phyloP scores from a whole-genome alignment of 352 stramenopile species.

The Phytophthora crassamura region DNA sequence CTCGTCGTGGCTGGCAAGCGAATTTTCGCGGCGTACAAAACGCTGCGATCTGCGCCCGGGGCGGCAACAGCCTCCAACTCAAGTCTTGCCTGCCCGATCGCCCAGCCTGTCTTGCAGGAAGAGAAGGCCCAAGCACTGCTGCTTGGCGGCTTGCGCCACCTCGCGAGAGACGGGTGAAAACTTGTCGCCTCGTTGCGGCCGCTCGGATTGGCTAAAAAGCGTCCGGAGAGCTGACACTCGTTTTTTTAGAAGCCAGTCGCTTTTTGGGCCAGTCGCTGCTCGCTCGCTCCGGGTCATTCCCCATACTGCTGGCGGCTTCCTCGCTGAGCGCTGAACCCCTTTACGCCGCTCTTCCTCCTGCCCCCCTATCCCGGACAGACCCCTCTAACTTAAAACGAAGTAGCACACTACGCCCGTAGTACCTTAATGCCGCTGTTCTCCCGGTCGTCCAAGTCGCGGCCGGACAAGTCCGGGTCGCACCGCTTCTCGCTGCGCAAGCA shows the following conservation, averaged over 20 bases:
- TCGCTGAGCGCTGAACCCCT: constrained; percentile 2
- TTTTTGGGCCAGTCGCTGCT: constrained; percentile 3
- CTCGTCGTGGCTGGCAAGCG: constrained; percentile 6
- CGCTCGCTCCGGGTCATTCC: constrained; percentile 33
- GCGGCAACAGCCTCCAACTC: not conserved
- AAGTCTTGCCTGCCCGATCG: not conserved
- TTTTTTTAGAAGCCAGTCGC: constrained; percentile 43
- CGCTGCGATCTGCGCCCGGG: not conserved
- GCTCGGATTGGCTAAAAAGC: constrained; percentile 31
- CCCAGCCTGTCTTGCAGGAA: constrained; percentile 3
- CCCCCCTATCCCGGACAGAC: not conserved
- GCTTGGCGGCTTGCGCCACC: no score
- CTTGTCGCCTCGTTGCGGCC: constrained; percentile 22
- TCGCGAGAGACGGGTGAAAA: not conserved
- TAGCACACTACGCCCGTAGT: constrained; percentile 18
- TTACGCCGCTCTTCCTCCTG: not conserved
- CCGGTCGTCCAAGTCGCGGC: constrained; percentile 44
- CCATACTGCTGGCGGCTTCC: constrained; percentile 29
- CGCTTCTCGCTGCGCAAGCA: constrained; percentile 80
- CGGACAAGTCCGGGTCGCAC: constrained; percentile 53
- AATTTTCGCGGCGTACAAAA: constrained; percentile 22
- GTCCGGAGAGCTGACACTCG: not conserved
- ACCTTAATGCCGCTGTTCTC: constrained; percentile 74
- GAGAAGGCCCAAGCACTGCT: no score
- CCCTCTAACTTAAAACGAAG: not conserved